A percentile compares a stretch with the other conserved stretches of the same genome.
Evolutionary conservation across 306 rosid species (phyloP).

Genomic region (Cyamopsis tetragonoloba): DNA sequence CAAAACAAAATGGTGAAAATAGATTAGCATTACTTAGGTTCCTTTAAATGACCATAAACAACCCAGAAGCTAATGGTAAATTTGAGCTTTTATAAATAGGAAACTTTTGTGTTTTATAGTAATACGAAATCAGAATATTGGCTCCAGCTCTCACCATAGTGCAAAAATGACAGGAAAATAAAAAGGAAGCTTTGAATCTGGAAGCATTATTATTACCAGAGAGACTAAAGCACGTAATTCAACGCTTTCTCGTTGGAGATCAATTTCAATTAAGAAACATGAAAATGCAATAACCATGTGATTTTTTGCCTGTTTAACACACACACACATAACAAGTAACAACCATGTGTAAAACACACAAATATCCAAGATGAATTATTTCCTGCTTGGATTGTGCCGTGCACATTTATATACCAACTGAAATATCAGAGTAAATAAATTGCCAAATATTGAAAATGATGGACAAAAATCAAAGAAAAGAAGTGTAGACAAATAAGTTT

Average conservation of each 20-base stretch:
- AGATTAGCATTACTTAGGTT: slow-evolving; percentile 11
- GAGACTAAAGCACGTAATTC: background rate
- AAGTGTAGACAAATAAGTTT: background rate
- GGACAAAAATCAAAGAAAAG: background rate
- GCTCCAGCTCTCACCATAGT: slow-evolving; percentile 2
- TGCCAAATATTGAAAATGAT: no score
- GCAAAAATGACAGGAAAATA: background rate
- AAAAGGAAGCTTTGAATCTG: background rate
- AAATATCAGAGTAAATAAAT: no score
- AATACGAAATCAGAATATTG: slow-evolving; percentile 8
- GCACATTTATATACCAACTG: background rate
- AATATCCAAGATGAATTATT: slow-evolving; percentile 13
- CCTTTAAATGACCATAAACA: background rate
- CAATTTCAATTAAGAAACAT: slow-evolving; percentile 3
- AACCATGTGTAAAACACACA: no score
- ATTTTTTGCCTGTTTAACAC: background rate
- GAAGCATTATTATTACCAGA: background rate
- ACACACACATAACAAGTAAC: no score
- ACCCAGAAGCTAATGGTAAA: slow-evolving; percentile 13
- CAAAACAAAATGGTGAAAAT: slow-evolving; percentile 10
- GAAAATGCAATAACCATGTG: background rate
- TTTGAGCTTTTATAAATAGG: slow-evolving; percentile 1
- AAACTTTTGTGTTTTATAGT: background rate
- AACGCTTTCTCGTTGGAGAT: background rate
- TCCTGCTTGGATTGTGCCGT: background rate